phyloP scores from a whole-genome alignment of 1,284 basidiomycete genomes.

The Porodaedalea pini region DNA sequence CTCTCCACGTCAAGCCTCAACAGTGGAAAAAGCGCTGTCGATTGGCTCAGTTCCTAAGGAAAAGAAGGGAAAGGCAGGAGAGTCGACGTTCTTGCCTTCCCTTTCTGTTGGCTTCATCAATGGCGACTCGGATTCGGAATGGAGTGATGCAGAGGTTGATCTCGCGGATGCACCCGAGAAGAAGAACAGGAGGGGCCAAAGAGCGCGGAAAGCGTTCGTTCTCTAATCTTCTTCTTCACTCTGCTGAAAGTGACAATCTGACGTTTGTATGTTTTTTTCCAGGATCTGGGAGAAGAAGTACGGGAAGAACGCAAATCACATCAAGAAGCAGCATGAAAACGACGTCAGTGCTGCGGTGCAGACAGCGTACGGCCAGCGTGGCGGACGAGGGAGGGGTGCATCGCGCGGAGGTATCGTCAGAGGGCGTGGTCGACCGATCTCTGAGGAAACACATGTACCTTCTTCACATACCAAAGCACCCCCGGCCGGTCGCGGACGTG shows the following conservation, averaged over 20 bases:
- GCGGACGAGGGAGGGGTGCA: conserved; percentile 20
- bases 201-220: conserved; percentile 87
- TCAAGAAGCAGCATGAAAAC: conserved; percentile 58
- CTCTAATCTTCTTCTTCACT: conserved; percentile 13
- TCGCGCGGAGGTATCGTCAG: background rate
- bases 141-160: conserved; percentile 63
- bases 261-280: conserved; percentile 2
- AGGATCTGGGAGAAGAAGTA: conserved; percentile 99
- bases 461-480: background rate
- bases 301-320: conserved; percentile 86
- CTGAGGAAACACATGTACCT: background rate
- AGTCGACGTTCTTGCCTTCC: conserved; percentile 85
- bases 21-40: conserved; percentile 15
- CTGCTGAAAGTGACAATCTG: background rate
- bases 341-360: conserved; percentile 23
- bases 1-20: conserved; percentile 22
- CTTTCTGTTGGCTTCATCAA: conserved; percentile 81
- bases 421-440: background rate
- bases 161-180: conserved; percentile 52
- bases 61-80: conserved; percentile 29
- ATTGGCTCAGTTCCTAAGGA: conserved; percentile 17
- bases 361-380: conserved; percentile 4
- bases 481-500: background rate
- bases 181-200: conserved; percentile 90
- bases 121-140: conserved; percentile 78